Conservation (phyloP, 1,284 basidiomycete species). For the Schizophyllum commune region DNA sequence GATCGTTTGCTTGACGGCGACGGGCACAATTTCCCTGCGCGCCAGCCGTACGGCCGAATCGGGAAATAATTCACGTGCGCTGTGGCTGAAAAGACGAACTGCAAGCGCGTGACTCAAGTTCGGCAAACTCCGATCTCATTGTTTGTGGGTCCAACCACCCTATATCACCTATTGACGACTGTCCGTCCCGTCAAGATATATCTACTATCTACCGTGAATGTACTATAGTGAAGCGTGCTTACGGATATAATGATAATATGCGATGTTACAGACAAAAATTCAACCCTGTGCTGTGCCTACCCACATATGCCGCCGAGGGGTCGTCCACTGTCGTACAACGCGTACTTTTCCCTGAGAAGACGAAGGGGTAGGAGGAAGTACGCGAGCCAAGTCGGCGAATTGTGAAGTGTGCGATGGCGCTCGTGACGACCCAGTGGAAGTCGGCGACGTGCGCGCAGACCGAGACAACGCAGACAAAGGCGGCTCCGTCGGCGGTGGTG, state of each 20-base stretch:
- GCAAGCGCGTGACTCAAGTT: slow-evolving; percentile 1
- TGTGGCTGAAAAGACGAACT: not conserved
- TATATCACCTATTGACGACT: not conserved
- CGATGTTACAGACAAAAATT: slow-evolving; percentile 15
- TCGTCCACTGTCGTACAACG: slow-evolving; percentile 39
- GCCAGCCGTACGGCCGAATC: slow-evolving; percentile 9
- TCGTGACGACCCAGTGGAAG: slow-evolving; percentile 26
- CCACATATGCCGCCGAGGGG: slow-evolving; percentile 24
- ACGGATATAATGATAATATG: slow-evolving; percentile 9
- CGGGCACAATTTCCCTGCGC: slow-evolving; percentile 1
- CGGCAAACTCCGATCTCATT: not conserved
- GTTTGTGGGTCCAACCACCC: not conserved
- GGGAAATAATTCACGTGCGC: slow-evolving; percentile 23
- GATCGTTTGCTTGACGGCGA: slow-evolving; percentile 21
- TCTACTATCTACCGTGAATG: slow-evolving; percentile 5
- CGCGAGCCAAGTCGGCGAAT: not conserved
- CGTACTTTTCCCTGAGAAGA: slow-evolving; percentile 34
- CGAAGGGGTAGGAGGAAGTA: not conserved
- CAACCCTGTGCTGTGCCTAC: slow-evolving; percentile 27
- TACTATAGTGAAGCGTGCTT: slow-evolving; percentile 8
- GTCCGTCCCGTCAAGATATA: slow-evolving; percentile 1
- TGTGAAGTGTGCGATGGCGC: slow-evolving; percentile 25
- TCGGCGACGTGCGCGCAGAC: slow-evolving; percentile 41
- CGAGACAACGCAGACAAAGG: not conserved
- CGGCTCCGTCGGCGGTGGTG: slow-evolving; percentile 18